Evolutionary conservation across 2,329 filamentous ascomycete species (phyloP), one percentile per base, ranked within the genome.

Genomic region (Ilyonectria robusta): DNA sequence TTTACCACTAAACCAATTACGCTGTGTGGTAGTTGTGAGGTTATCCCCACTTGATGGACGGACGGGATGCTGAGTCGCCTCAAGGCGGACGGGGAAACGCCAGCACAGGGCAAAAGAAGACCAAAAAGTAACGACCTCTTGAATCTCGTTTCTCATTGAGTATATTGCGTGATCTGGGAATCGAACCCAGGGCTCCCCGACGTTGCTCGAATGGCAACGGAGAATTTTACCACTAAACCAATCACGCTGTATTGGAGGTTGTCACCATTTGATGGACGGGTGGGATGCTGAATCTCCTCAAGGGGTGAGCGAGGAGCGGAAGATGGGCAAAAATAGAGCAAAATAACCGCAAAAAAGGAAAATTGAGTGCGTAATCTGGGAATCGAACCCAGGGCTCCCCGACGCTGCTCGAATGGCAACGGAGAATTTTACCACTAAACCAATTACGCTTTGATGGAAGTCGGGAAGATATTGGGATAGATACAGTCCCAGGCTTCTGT

Each of bases 341-440:
- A 26, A 26, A 0, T 23, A 6, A 6, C 10, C 2, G 2, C 6
- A 11, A n/a, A 19, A 33, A 21, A 35, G 9, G 13, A 13, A 19
- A 4, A 6, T 6, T 51, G 1, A 6, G 2, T 51, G 48, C 48
- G 48, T 51, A 33, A 51, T 51, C 48, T 51, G 48, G 50, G 50
- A 53, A 53, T 53, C 50, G 50, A 53, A 53, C 50, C 50, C 50
- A 53, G 50, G 50, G 50, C 50, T 53, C 50, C 50, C 50, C 50
- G 50, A 53, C 50, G 50, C 15, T 53, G 9, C 50, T 21, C 50
- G n/a, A 17, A 53, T 53, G 50, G 50, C 50, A 53, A 53, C 50
- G 50, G 50, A 53, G 50, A 53, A 53, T 53, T 53, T 53, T 53
- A 53, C 50, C 50, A 53, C 50, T 53, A 53, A 53, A 53, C 50